Base-by-base conservation (phyloP, 345 rosid species). In the Gossypium turneri region DNA sequence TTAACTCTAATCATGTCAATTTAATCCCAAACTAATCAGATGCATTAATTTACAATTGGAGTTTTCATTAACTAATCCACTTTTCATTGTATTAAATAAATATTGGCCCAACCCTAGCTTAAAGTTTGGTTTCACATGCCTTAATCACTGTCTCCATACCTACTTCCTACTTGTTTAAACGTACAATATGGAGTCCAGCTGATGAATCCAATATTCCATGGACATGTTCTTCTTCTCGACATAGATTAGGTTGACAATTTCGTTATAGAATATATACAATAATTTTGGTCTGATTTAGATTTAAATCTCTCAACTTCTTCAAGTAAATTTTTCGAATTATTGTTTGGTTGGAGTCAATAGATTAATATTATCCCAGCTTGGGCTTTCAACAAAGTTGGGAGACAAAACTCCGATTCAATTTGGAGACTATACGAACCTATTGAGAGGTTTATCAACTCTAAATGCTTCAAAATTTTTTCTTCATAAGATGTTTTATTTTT, bases 11-110 rank as follows among this genome's bases (percentile, higher is more conserved):
- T 69, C 25, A 51, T 69, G 22, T 29, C 73, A 10, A 27, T 51
- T 3, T 69, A 51, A 27, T 25, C n/a, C 17, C 29, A 44, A 7
- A 66, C 45, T 58, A 58, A 45, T 45, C 45, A 44, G 51, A 9
- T 43, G 10, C 51, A 10, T 45, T 7, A 8, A 67, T 12, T 48
- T 24, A 17, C 56, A 24, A 15, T 24, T 50, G 44, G 13, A 50
- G 0, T 68, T 25, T 24, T 48, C 24, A 67, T 24, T 48, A 67
- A 67, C 41, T 48, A 67, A 67, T 67, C 70, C 72, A 67, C 53
- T 20, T 45, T 20, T 66, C 53, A 16, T 20, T 45, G 29, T 44
- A 58, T 45, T 1, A 20, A 44, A 63, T 38, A 66, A 44, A 6
- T 12, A 4, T 44, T 44, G 27, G 19, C 38, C 52, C 17, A 45